Percentiles rank a stretch among this genome's conserved stretches.
These are phyloP conservation scores for Penstemon newberryi DNA, from an alignment of 257 asterid species.

Conservation along the genomic window DNA sequence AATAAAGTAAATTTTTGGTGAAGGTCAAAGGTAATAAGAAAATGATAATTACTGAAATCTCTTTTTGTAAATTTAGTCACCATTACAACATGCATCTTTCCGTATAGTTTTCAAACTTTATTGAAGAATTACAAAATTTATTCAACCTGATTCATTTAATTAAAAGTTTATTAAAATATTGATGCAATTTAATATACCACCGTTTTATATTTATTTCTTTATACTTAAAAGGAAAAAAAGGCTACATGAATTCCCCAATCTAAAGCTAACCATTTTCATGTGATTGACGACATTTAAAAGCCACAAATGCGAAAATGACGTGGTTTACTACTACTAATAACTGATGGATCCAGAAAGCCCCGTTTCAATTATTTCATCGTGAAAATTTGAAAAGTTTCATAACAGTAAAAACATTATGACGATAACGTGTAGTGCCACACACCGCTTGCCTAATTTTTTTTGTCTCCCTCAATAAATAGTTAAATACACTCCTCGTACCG, in stretches of 20 bases:
- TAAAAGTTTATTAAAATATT: no score
- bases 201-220: no score
- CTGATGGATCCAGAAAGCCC: conserved; percentile 7
- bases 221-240: not conserved
- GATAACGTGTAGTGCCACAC: conserved; percentile 16
- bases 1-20: no score
- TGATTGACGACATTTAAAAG: not conserved
- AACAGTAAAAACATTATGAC: not conserved
- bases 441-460: conserved; percentile 12
- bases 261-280: conserved; percentile 8
- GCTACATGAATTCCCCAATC: not conserved
- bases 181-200: no score
- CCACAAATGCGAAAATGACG: not conserved
- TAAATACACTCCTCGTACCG: not conserved
- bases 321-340: not conserved
- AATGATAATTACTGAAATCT: no score
- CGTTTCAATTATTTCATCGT: not conserved
- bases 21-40: no score
- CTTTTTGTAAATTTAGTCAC: no score
- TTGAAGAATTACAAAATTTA: no score
- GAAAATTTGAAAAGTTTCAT: not conserved
- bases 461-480: not conserved
- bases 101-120: no score
- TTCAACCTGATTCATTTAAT: no score
- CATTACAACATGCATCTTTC: no score